Conservation (phyloP, 2,329 filamentous ascomycete species). For the Aspergillus nomiae region DNA sequence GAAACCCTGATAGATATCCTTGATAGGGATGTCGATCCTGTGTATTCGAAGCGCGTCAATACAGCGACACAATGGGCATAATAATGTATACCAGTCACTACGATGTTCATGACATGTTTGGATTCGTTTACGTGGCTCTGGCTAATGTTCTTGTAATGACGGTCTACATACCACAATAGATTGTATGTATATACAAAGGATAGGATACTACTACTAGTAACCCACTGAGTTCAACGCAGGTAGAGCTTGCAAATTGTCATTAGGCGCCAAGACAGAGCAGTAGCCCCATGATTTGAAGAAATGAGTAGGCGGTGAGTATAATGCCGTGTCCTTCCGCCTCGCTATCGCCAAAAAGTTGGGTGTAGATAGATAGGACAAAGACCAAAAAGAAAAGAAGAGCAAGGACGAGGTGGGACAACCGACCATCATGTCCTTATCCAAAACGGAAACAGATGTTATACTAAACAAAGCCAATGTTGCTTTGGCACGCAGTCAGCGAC, state of each 20-base stretch:
- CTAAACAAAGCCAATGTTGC: conserved; percentile 57
- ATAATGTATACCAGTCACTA: neutral
- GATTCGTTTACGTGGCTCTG: neutral
- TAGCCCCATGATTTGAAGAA: too few relatives aligned
- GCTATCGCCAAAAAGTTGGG: conserved; percentile 12
- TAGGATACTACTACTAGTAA: neutral
- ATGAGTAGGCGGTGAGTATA: conserved; percentile 1
- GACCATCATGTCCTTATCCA: conserved; percentile 33
- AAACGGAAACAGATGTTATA: conserved; percentile 55
- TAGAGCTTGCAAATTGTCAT: neutral
- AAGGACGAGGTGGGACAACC: neutral
- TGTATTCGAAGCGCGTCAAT: neutral
- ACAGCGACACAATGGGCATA: neutral
- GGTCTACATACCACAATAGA: neutral
- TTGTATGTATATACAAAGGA: neutral
- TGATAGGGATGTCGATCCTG: conserved; percentile 4
- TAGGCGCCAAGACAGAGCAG: neutral
- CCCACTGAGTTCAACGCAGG: neutral
- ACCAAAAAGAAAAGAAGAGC: neutral
- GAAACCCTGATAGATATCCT: conserved; percentile 5
- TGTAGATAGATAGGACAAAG: conserved; percentile 1
- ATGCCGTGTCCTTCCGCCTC: conserved; percentile 14
- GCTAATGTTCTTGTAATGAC: neutral
- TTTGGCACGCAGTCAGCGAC: conserved; percentile 55
- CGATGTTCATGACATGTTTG: neutral